Evolutionary conservation across 2,329 filamentous ascomycete species (phyloP).

Genomic region (Trichoderma sp.): DNA sequence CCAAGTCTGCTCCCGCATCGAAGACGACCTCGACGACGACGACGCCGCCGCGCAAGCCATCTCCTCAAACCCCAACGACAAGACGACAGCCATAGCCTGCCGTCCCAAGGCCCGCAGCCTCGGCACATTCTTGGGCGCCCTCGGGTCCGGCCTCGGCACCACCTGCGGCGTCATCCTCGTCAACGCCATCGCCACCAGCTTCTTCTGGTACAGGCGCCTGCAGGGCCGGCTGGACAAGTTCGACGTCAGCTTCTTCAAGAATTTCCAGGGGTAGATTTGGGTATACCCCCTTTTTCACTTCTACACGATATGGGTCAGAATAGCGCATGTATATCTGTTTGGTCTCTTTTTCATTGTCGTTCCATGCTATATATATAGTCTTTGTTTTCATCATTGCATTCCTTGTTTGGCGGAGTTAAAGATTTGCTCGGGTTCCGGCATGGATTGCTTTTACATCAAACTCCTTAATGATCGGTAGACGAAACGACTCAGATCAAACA

Average conservation of each 20-base stretch:
- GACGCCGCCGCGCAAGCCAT: too few species aligned
- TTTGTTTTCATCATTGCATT: too few species aligned
- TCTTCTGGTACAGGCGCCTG: conserved; percentile 13
- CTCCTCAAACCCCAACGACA: too few species aligned
- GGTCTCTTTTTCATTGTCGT: background rate
- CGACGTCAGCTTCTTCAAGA: conserved; percentile 15
- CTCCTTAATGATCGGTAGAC: conserved; percentile 3
- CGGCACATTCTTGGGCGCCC: conserved; percentile 28
- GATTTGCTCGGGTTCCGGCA: background rate
- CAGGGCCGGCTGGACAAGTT: conserved; percentile 24
- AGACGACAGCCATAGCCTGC: background rate
- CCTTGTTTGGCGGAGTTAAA: background rate
- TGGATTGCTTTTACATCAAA: background rate
- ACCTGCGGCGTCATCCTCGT: conserved; percentile 26
- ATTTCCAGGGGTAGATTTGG: background rate
- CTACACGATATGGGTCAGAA: too few species aligned
- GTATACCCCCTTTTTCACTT: too few species aligned
- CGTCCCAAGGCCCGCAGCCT: conserved; percentile 8
- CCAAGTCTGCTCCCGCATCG: conserved; percentile 55
- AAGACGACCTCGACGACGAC: conserved; percentile 41
- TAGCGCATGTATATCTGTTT: background rate
- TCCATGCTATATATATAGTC: too few species aligned
- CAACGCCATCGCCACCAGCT: conserved; percentile 28
- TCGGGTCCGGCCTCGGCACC: conserved; percentile 27
- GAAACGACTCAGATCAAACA: background rate